Percentiles rank a stretch among this genome's conserved stretches.
phyloP scores from a whole-genome alignment of 768 basidiomycete genomes.

The Tephrocybe sp. region DNA sequence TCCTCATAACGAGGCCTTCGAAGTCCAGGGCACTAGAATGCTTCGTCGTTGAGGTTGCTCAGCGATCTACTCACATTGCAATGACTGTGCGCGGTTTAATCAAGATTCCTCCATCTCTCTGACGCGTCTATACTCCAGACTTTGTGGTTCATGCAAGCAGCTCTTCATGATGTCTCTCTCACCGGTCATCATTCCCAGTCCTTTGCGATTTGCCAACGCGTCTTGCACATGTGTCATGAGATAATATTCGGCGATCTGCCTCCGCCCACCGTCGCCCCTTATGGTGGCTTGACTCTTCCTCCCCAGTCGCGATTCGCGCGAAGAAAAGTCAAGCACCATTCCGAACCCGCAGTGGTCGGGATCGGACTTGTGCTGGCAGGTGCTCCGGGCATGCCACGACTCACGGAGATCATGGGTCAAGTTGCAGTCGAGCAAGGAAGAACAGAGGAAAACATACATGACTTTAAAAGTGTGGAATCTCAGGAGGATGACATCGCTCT shows the following conservation, averaged over 20 bases:
- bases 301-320: conserved; percentile 48
- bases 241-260: conserved; percentile 93
- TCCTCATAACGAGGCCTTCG: conserved; percentile 90
- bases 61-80: conserved; percentile 92
- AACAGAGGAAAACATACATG: conserved; percentile 57
- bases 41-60: conserved; percentile 87
- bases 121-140: conserved; percentile 53
- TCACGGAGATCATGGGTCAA: conserved; percentile 75
- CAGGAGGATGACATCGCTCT: conserved; percentile 43
- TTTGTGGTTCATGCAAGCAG: conserved; percentile 98
- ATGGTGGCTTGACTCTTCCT: conserved; percentile 56
- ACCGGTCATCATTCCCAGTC: conserved; percentile 64
- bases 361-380: conserved; percentile 82
- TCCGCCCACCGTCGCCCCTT: conserved; percentile 63
- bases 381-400: conserved; percentile 68
- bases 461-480: conserved; percentile 48
- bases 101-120: conserved; percentile 6
- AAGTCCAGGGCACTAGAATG: conserved; percentile 91
- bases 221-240: conserved; percentile 89
- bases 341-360: conserved; percentile 79
- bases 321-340: conserved; percentile 70
- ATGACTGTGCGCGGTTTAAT: conserved; percentile 73
- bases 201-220: conserved; percentile 89
- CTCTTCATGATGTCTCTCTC: conserved; percentile 75
- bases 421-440: conserved; percentile 92